Evolutionary conservation across 2,329 filamentous ascomycete genomes (phyloP), one percentile per base, ranked within the genome.

Genomic region (Madurella mycetomatis): DNA sequence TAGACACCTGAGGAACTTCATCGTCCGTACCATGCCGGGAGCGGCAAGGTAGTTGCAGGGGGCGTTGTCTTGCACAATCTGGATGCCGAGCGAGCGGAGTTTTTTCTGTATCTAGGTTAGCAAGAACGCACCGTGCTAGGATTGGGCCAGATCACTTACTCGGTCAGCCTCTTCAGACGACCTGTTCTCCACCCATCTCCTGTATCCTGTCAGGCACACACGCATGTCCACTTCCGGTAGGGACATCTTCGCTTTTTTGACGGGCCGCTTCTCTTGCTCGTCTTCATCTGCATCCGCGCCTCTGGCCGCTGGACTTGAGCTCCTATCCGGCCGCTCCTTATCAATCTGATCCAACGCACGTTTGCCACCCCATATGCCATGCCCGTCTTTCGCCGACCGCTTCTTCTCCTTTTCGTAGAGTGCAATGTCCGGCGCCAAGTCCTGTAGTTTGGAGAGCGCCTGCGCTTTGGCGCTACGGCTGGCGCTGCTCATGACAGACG

Each of bases 351-450:
- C 80, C 2, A 82, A 78, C 1, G 83, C 83, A 47, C 82, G 76
- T 64, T 84, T 85, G 18, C 83, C 83, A 19, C 84, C 83, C 77
- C 82, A 86, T 0, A 78, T 75, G 1, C 72, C 73, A 48, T 75
- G 76, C 1, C 71, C 72, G 47, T 75, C 71, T 59, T 79, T 83
- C 57, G 67, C 66, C 7, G 73, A 70, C 17, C 94, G 84, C 73
- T 95, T 96, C 75, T 83, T 90, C 72, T 99, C 94, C 67, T 94
- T 96, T 66, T 97, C 88, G 65, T 94, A 99, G 32, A 95, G 75
- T 2, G 86, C 87, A 65, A 97, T 91, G 66, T 99, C 94, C 0
- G 86, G 82, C 1, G 89, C 91, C 54, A 92, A 76, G 37, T 83
- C 81, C 51, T 94, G 89, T 8, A 97, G 73, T 60, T 83, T 85